These are phyloP conservation scores for Trametes sp. DNA, from an alignment of 1,284 basidiomycete genomes.

Conservation along the genomic window DNA sequence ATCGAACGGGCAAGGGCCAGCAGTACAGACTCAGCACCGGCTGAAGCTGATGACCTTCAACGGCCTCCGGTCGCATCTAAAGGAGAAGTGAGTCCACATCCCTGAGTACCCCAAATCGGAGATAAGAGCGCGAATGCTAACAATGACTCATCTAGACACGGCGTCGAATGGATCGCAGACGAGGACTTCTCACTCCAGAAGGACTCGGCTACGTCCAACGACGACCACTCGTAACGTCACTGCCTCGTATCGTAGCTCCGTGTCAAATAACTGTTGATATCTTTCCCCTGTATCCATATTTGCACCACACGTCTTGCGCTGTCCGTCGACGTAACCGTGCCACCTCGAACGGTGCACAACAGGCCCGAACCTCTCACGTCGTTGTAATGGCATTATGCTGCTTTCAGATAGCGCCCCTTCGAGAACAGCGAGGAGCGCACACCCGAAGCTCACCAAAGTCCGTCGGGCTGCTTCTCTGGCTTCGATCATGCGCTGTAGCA, in stretches of 20 bases:
- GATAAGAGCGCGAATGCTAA: constrained; percentile 2
- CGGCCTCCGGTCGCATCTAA: constrained; percentile 65
- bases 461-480: constrained; percentile 20
- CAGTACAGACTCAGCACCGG: background rate
- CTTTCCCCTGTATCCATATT: background rate
- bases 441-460: constrained; percentile 20
- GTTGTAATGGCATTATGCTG: constrained; percentile 23
- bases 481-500: constrained; percentile 28
- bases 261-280: background rate
- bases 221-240: constrained; percentile 10
- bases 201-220: background rate
- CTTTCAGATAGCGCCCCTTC: constrained; percentile 18
- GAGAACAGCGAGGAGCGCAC: constrained; percentile 10
- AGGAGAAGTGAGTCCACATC: constrained; percentile 55
- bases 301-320: constrained; percentile 4
- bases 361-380: constrained; percentile 12
- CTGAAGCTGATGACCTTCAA: constrained; percentile 48
- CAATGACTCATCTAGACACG: constrained; percentile 39
- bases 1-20: background rate
- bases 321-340: constrained; percentile 3
- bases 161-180: constrained; percentile 41
- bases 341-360: background rate
- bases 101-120: constrained; percentile 5
- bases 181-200: constrained; percentile 44
- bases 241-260: background rate